Evolutionary conservation across 352 stramenopile genomes (phyloP).

Genomic region (Phytophthora sp.): DNA sequence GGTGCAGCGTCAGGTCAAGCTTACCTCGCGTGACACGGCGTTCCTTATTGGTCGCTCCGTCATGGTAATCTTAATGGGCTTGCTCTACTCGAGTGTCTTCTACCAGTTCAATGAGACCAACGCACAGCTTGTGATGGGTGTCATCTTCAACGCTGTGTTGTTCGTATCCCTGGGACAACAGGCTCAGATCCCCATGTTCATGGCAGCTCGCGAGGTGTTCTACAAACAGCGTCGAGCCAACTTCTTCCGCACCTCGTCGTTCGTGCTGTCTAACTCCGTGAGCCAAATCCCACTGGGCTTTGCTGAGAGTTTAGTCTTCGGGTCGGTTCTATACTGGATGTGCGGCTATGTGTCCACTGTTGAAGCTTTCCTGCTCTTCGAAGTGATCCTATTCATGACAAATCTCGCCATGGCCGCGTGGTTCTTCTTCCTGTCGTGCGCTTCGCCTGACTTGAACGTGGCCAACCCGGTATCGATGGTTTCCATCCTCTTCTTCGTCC

Average conservation of each 20-base stretch:
- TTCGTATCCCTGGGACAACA: conserved; percentile 72
- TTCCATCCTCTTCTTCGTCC: conserved; percentile 23
- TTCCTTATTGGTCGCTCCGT: conserved; percentile 38
- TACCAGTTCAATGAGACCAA: conserved; percentile 47
- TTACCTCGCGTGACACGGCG: conserved; percentile 43
- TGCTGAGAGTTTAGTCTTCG: conserved; percentile 73
- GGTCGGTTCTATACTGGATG: conserved; percentile 83
- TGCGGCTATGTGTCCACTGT: conserved; percentile 46
- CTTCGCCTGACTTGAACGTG: conserved; percentile 25
- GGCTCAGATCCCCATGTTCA: conserved; percentile 66
- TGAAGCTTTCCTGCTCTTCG: conserved; percentile 42
- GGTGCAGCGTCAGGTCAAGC: conserved; percentile 44
- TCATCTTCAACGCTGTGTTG: conserved; percentile 72
- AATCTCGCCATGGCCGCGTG: conserved; percentile 37
- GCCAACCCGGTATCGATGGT: conserved; percentile 26
- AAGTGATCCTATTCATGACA: conserved; percentile 36
- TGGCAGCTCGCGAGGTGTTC: conserved; percentile 61
- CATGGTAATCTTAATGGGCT: conserved; percentile 48
- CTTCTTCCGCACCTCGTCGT: conserved; percentile 75
- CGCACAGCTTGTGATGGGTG: conserved; percentile 56
- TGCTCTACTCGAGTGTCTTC: conserved; percentile 41
- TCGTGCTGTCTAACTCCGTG: conserved; percentile 51
- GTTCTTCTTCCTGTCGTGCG: conserved; percentile 29
- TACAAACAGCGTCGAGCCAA: conserved; percentile 83
- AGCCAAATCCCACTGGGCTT: conserved; percentile 40